phyloP scores from a whole-genome alignment of 176 grass and related monocot genomes.

The Oryza coarctata region DNA sequence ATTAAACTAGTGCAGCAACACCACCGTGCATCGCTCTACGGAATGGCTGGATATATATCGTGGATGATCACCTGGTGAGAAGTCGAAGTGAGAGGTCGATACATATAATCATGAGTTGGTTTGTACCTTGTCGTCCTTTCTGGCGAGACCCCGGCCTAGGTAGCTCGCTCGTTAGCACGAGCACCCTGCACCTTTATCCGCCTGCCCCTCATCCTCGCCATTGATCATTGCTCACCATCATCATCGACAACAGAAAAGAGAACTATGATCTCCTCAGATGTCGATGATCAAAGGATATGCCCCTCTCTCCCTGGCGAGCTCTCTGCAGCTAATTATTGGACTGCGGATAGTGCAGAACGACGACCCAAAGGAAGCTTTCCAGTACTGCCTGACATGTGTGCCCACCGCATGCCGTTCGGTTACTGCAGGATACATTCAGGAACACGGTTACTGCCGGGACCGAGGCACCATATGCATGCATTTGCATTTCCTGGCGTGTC shows the following conservation, averaged over 20 bases:
- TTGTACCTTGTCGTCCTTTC: neutral
- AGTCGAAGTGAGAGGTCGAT: neutral
- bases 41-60: too few species aligned
- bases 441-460: too few species aligned
- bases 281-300: neutral
- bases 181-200: neutral
- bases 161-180: neutral
- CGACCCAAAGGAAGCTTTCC: too few species aligned
- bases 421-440: too few species aligned
- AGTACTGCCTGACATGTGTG: too few species aligned
- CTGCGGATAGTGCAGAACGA: neutral
- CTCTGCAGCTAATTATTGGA: neutral
- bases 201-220: neutral
- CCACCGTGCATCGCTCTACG: too few species aligned
- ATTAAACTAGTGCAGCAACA: too few species aligned
- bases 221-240: neutral
- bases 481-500: too few species aligned
- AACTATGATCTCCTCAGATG: neutral
- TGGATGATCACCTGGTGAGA: neutral
- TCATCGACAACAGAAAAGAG: neutral
- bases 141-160: neutral
- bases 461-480: too few species aligned
- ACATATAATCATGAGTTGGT: neutral
- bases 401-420: too few species aligned
- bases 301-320: neutral